These are phyloP conservation scores for Quaeritorhiza haematococci DNA, from an alignment of 371 early-diverging fungal species.

Conservation along the genomic window DNA sequence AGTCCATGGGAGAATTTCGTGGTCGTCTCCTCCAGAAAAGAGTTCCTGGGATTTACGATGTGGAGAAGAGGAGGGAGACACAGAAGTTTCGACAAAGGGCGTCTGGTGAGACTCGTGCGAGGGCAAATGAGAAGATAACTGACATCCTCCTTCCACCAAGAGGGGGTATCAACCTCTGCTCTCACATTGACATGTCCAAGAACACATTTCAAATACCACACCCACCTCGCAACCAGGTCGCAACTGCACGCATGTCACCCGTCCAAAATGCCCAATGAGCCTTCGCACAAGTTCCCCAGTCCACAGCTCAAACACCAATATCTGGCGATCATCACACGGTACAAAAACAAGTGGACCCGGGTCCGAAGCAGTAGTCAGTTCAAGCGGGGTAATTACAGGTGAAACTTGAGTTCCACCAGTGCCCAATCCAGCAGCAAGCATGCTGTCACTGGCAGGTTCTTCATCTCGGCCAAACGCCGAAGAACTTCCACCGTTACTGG, in stretches of 20 bases:
- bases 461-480: no score
- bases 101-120: no score
- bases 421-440: no score
- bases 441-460: no score
- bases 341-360: conserved; percentile 48
- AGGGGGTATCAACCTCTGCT: no score
- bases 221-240: conserved; percentile 43
- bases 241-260: conserved; percentile 56
- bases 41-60: conserved; percentile 42
- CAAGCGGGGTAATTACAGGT: conserved; percentile 40
- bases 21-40: conserved; percentile 63
- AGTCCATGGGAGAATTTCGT: conserved; percentile 62
- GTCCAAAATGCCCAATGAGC: conserved; percentile 60
- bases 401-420: no score
- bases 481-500: no score
- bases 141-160: not conserved
- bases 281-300: conserved; percentile 51
- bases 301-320: conserved; percentile 55
- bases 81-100: no score
- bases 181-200: no score
- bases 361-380: not conserved
- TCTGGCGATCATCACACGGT: conserved; percentile 58
- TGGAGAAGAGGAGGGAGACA: conserved; percentile 3
- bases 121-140: no score
- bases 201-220: not conserved